Evolutionary conservation across 306 rosid species (phyloP), one percentile per base, ranked within the genome.

Genomic region (Prosopis cineraria): DNA sequence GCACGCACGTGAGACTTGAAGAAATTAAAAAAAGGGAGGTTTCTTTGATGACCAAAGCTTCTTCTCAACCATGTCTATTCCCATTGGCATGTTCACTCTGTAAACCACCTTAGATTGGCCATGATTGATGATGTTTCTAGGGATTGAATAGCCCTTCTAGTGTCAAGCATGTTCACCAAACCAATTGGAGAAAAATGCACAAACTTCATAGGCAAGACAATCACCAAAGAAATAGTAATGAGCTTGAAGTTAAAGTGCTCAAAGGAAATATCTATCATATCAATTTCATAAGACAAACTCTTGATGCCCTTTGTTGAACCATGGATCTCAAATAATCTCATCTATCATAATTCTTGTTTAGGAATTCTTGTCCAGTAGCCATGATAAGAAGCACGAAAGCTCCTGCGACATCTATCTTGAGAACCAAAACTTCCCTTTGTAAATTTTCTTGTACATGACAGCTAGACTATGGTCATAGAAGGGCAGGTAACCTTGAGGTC

Each of bases 211-310:
- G 72, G 25, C 67, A 94, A 79, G 4, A 76, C 25, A 19, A 88
- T 81, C 79, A 95, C 83, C 0, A 97, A 97, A 0, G 96, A 83
- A 34, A 95, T 87, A 0, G 91, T 86, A 3, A 95, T 84, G 5
- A 95, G 98, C 90, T 95, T 97, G 14, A 95, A 95, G 27, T 92
- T 80, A 85, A 95, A 95, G 16, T 98, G 98, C 59, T 95, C 98
- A 14, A 95, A 70, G 3, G 97, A 82, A 20, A 95, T 76, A 19
- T 91, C 98, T 9, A 85, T 71, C 3, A 29, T 74, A n/a, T 89
- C 87, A 0, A n/a, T n/a, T n/a, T n/a, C n/a, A n/a, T n/a, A n/a
- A n/a, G n/a, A n/a, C n/a, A n/a, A n/a, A n/a, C 62, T 87, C 88
- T 2, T 14, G 24, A 24, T 73, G 87, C 0, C 90, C 91, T 5